Percentiles rank a stretch among this genome's conserved stretches.
Conservation (phyloP, 2,329 filamentous ascomycete genomes). For the Ophiocordyceps camponoti-floridani region DNA sequence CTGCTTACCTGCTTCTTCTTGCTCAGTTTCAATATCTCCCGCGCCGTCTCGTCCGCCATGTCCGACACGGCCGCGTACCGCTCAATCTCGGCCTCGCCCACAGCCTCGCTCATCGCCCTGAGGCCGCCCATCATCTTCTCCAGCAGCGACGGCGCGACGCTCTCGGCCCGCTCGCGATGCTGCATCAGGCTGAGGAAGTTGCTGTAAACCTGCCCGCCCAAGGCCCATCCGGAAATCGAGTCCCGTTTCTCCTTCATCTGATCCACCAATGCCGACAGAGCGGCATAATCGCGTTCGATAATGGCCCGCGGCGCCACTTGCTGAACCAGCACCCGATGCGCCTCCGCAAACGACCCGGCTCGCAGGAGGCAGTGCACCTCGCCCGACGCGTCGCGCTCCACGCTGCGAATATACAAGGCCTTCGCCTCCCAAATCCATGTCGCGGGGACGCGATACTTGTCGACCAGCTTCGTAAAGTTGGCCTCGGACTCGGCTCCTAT, state of each 20-base stretch:
- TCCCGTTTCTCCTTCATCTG: conserved; percentile 49
- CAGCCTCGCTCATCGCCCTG: conserved; percentile 31
- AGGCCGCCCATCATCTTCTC: conserved; percentile 39
- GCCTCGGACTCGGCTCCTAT: conserved; percentile 41
- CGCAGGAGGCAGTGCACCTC: conserved; percentile 70
- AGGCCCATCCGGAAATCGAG: conserved; percentile 53
- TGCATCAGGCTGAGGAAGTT: conserved; percentile 37
- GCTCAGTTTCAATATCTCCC: conserved; percentile 36
- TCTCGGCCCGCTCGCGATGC: conserved; percentile 21
- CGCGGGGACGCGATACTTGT: conserved; percentile 51
- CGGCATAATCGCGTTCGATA: conserved; percentile 63
- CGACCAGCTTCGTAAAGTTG: conserved; percentile 40
- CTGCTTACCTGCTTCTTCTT: conserved; percentile 37
- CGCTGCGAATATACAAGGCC: conserved; percentile 62
- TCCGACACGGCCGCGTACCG: conserved; percentile 55
- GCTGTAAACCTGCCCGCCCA: conserved; percentile 64
- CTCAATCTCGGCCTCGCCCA: conserved; percentile 30
- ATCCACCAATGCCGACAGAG: conserved; percentile 48
- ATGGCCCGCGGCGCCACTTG: conserved; percentile 69
- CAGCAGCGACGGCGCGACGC: conserved; percentile 25
- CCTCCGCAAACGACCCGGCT: conserved; percentile 59
- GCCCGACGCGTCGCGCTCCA: conserved; percentile 45
- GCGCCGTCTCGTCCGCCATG: conserved; percentile 59
- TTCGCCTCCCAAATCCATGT: conserved; percentile 79
- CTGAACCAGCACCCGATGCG: conserved; percentile 65